Evolutionary conservation across 1,284 basidiomycete species (phyloP), one percentile per base, ranked within the genome.

Genomic region (Trichosporon sp.): DNA sequence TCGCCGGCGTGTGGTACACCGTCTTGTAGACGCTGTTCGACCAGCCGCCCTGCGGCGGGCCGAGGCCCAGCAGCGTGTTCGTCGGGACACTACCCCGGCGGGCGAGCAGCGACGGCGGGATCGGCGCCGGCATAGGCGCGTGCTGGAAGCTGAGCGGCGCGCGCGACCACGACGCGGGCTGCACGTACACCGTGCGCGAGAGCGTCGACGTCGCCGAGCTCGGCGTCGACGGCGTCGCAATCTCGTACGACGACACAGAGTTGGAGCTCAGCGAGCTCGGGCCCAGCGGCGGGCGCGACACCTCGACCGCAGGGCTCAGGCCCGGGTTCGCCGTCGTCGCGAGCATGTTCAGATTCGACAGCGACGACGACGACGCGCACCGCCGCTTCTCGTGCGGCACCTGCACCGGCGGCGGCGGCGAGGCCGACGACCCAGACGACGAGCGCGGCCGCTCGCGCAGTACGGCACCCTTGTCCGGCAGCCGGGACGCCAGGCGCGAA

Each of bases 61-160:
- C 63, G 53, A 66, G 53, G 18, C 51, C 65, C 27, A 60, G 35
- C n/a, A 60, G 21, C 23, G 62, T 23, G 53, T 66, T 64, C 25
- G 27, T 32, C 5, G 68, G 65, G 18, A 65, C 51, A 13, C 62
- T 64, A 31, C 75, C 75, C 6, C 75, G 70, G 56, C 75, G 67
- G 1, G 74, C 73, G 31, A 77, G 74, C 5, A 77, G 72, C 23
- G 65, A 68, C 2, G 76, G 76, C 2, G 76, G 76, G 34, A 77
- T 74, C 0, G 75, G 75, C 25, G 73, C 72, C 11, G 72, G 71
- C 4, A 76, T 63, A 0, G 73, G 67, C 38, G 70, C 66, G 51
- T 72, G 70, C 23, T 73, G 70, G 67, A 76, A 77, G 23, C 73
- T 70, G 6, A 76, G 58, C 15, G 72, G 62, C 8, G 62, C 68